Evolutionary conservation across 2,329 filamentous ascomycete genomes (phyloP).

Genomic region (Aureobasidium sp.): DNA sequence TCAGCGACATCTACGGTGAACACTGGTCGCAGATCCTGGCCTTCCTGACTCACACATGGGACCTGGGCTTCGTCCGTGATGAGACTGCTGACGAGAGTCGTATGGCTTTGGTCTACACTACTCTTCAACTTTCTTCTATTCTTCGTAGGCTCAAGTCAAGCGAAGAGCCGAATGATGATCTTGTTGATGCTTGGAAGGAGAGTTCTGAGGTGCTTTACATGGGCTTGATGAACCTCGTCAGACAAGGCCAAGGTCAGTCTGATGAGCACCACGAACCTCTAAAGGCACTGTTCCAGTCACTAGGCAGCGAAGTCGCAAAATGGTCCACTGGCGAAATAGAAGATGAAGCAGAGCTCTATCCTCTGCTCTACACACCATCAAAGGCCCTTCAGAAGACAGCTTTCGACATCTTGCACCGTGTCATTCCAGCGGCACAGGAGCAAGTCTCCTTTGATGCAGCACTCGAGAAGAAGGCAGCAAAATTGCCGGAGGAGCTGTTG

Average conservation of each 20-base stretch:
- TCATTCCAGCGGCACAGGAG: conserved; percentile 71
- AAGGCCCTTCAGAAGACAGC: conserved; percentile 68
- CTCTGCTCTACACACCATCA: conserved; percentile 66
- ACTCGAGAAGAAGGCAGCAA: conserved; percentile 61
- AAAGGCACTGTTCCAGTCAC: conserved; percentile 64
- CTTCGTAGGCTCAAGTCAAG: conserved; percentile 48
- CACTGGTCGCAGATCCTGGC: conserved; percentile 59
- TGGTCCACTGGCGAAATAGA: conserved; percentile 54
- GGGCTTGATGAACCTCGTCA: conserved; percentile 56
- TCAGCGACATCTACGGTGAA: conserved; percentile 76
- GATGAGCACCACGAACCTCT: conserved; percentile 55
- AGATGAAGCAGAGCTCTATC: conserved; percentile 61
- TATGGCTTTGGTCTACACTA: conserved; percentile 51
- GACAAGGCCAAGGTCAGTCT: conserved; percentile 35
- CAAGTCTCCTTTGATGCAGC: conserved; percentile 70
- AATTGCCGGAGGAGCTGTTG: conserved; percentile 73
- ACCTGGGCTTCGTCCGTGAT: neutral
- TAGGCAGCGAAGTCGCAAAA: conserved; percentile 60
- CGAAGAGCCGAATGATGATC: conserved; percentile 74
- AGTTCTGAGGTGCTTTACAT: conserved; percentile 46
- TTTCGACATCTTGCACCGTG: conserved; percentile 68
- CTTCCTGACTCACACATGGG: conserved; percentile 30
- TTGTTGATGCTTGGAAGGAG: conserved; percentile 63
- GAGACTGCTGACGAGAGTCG: conserved; percentile 15
- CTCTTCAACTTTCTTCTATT: conserved; percentile 59